These are phyloP conservation scores for Sclerotinia glacialis DNA, from an alignment of 2,329 filamentous ascomycete genomes.

Conservation along the genomic window DNA sequence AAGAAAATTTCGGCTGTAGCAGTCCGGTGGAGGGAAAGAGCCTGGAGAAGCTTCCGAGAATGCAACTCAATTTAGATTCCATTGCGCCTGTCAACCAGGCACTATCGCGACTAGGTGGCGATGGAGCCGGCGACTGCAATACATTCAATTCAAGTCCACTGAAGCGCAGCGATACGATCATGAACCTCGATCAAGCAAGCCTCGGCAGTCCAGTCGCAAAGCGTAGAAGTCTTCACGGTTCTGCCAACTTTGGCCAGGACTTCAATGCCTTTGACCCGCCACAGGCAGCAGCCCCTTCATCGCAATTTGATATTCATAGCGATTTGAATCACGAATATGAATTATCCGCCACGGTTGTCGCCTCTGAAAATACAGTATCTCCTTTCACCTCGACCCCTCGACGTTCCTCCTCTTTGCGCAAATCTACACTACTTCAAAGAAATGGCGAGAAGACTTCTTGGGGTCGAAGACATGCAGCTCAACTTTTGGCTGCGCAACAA, in stretches of 20 bases:
- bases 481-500: slow-evolving; percentile 40
- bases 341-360: slow-evolving; percentile 43
- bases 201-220: slow-evolving; percentile 87
- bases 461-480: slow-evolving; percentile 57
- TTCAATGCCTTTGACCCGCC: slow-evolving; percentile 75
- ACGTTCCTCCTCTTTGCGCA: slow-evolving; percentile 74
- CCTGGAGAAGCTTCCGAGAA: slow-evolving; percentile 52
- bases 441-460: slow-evolving; percentile 65
- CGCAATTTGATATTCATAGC: slow-evolving; percentile 53
- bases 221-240: slow-evolving; percentile 79
- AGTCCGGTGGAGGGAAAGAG: slow-evolving; percentile 49
- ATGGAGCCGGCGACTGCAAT: slow-evolving; percentile 43
- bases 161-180: slow-evolving; percentile 86
- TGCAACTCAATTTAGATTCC: slow-evolving; percentile 49
- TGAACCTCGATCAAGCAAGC: slow-evolving; percentile 78
- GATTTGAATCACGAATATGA: slow-evolving; percentile 53
- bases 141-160: slow-evolving; percentile 73
- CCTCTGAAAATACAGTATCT: slow-evolving; percentile 35
- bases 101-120: slow-evolving; percentile 50
- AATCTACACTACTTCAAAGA: slow-evolving; percentile 84
- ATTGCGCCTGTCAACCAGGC: slow-evolving; percentile 50
- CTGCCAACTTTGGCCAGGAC: slow-evolving; percentile 57
- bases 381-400: slow-evolving; percentile 55
- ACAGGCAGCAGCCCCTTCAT: slow-evolving; percentile 44
- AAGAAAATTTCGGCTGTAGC: slow-evolving; percentile 45